phyloP scores from a whole-genome alignment of 306 rosid species.

The Trifolium fragiferum region DNA sequence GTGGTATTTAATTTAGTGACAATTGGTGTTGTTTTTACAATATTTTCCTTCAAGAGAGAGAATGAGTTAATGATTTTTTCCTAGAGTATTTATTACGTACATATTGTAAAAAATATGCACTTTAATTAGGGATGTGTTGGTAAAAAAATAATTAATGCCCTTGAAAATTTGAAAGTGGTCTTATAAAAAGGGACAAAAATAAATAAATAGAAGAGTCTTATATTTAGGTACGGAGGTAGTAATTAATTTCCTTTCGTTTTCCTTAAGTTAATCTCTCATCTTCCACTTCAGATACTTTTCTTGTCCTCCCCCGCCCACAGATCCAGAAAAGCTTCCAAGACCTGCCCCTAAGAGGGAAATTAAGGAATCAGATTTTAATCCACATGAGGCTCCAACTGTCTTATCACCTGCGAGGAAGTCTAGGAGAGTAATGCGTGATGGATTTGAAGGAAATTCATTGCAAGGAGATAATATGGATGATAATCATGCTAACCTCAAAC shows the following conservation, averaged over 20 bases:
- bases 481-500: constrained; percentile 55
- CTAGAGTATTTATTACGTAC: too few relatives aligned
- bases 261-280: constrained; percentile 37
- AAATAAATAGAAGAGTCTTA: too few relatives aligned
- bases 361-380: constrained; percentile 59
- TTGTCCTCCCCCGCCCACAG: constrained; percentile 82
- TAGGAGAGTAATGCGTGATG: constrained; percentile 90
- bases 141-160: too few relatives aligned
- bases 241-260: neutral
- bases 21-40: too few relatives aligned
- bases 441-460: constrained; percentile 67
- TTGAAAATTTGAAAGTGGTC: too few relatives aligned
- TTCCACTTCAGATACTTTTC: constrained; percentile 70
- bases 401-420: constrained; percentile 95
- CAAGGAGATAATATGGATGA: constrained; percentile 62
- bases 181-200: too few relatives aligned
- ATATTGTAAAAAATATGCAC: too few relatives aligned
- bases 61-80: too few relatives aligned
- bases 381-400: constrained; percentile 79
- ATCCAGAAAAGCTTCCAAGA: constrained; percentile 90
- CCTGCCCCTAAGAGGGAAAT: constrained; percentile 87
- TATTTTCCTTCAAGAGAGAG: too few relatives aligned
- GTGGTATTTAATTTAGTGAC: too few relatives aligned
- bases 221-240: too few relatives aligned
- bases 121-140: too few relatives aligned